These are phyloP conservation scores for Talaromyces proteolyticus DNA, from an alignment of 495 filamentous ascomycete species.

Conservation along the genomic window DNA sequence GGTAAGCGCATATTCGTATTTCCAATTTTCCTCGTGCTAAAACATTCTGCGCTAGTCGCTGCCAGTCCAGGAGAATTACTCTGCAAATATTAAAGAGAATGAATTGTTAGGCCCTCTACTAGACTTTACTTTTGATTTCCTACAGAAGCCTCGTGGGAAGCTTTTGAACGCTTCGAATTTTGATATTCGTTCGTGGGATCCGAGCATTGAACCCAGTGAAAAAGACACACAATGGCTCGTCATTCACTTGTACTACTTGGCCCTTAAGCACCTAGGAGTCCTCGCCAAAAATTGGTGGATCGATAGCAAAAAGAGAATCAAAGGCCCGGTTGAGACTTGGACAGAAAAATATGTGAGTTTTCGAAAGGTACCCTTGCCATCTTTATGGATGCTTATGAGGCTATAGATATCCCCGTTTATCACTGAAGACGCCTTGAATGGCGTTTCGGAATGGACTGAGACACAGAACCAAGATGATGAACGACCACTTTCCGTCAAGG, in stretches of 20 bases:
- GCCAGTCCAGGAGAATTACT: constrained; percentile 75
- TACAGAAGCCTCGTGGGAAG: constrained; percentile 64
- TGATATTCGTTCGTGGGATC: constrained; percentile 64
- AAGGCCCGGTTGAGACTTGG: constrained; percentile 69
- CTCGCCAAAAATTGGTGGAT: constrained; percentile 85
- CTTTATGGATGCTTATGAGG: not conserved
- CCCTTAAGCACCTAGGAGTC: constrained; percentile 67
- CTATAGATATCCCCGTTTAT: constrained; percentile 70
- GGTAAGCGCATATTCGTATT: constrained; percentile 30
- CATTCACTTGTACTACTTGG: constrained; percentile 79
- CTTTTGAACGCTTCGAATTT: constrained; percentile 63
- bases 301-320: constrained; percentile 66
- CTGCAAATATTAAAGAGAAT: constrained; percentile 66
- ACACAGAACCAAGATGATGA: constrained; percentile 52
- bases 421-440: constrained; percentile 62
- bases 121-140: constrained; percentile 73
- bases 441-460: constrained; percentile 67
- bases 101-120: constrained; percentile 64
- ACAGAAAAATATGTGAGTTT: constrained; percentile 63
- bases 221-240: constrained; percentile 75
- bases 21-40: not conserved
- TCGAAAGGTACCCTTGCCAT: not conserved
- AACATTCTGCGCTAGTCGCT: constrained; percentile 45
- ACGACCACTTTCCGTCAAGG: constrained; percentile 64
- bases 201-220: constrained; percentile 51